Percentiles rank a stretch among this genome's conserved stretches.
phyloP scores from a whole-genome alignment of 495 filamentous ascomycete genomes.

The Penicillium atrosanguineum region DNA sequence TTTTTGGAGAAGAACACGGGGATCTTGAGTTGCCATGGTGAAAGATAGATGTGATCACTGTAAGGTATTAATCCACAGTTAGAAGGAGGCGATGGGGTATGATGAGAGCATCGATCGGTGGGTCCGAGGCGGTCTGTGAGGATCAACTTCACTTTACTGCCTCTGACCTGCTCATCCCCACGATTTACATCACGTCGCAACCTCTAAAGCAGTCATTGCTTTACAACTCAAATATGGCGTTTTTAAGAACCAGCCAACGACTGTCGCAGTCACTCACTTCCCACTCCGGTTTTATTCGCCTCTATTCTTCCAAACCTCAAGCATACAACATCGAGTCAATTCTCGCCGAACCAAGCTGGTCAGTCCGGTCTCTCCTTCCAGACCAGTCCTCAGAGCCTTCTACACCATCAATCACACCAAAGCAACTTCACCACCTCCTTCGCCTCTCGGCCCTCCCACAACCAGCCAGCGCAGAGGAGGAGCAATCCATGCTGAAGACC shows the following conservation, averaged over 20 bases:
- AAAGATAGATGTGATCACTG: conserved; percentile 8
- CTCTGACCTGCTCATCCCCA: background rate
- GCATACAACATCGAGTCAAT: conserved; percentile 48
- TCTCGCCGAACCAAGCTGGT: conserved; percentile 78
- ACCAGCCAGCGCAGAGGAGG: conserved; percentile 57
- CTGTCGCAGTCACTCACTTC: conserved; percentile 15
- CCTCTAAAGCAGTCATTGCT: background rate
- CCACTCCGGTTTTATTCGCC: conserved; percentile 11
- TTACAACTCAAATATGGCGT: conserved; percentile 8
- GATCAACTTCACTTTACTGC: background rate
- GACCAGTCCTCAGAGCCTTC: conserved; percentile 31
- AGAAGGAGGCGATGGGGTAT: conserved; percentile 10
- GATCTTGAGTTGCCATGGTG: conserved; percentile 47
- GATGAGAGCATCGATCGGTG: conserved; percentile 28
- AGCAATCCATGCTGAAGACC: conserved; percentile 64
- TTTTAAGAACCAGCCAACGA: conserved; percentile 18
- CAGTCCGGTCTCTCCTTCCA: conserved; percentile 74
- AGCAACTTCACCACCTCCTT: conserved; percentile 77
- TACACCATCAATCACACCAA: conserved; percentile 40
- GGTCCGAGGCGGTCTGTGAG: conserved; percentile 26
- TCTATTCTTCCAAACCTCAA: conserved; percentile 30
- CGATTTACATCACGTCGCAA: background rate
- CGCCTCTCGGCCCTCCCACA: conserved; percentile 84
- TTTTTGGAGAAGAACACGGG: conserved; percentile 57
- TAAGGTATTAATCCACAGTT: conserved; percentile 5